A percentile compares a stretch with the other conserved stretches of the same genome.
These are phyloP conservation scores for Psilocybe mexicana DNA, from an alignment of 1,284 basidiomycete species.

Conservation along the genomic window DNA sequence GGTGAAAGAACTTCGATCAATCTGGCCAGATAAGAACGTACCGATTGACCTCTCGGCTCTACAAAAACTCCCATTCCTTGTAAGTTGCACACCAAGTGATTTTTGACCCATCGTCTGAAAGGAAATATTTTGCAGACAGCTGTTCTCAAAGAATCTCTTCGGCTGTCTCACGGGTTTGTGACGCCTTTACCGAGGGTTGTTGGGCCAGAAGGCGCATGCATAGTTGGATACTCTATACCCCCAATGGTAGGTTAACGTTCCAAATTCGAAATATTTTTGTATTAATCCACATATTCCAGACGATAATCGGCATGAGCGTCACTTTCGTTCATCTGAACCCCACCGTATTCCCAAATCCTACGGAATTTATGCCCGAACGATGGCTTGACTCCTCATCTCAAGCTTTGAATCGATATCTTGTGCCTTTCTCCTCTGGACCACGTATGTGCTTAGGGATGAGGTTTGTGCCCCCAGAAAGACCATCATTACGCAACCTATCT, in stretches of 20 bases:
- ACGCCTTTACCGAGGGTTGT: slow-evolving; percentile 32
- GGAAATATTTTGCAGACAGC: slow-evolving; percentile 18
- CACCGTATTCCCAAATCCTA: slow-evolving; percentile 32
- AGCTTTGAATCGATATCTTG: slow-evolving; percentile 31
- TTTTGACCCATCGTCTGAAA: not conserved
- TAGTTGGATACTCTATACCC: slow-evolving; percentile 27
- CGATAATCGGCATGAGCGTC: slow-evolving; percentile 32
- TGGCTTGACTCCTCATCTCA: slow-evolving; percentile 31
- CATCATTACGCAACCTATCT: not conserved
- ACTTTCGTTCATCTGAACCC: slow-evolving; percentile 31
- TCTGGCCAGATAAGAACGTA: slow-evolving; percentile 30
- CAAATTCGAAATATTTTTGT: not conserved
- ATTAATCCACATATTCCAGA: slow-evolving; percentile 17
- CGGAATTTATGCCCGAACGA: slow-evolving; percentile 38
- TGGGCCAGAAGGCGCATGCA: slow-evolving; percentile 19
- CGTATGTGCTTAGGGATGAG: slow-evolving; percentile 38
- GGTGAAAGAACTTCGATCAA: slow-evolving; percentile 26
- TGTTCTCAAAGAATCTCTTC: slow-evolving; percentile 41
- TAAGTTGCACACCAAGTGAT: slow-evolving; percentile 16
- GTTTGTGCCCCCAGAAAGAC: slow-evolving; percentile 16
- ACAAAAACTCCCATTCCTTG: slow-evolving; percentile 38
- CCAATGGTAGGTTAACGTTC: slow-evolving; percentile 19
- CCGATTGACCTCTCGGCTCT: slow-evolving; percentile 24
- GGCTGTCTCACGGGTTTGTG: slow-evolving; percentile 31
- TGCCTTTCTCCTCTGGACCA: slow-evolving; percentile 38